Conservation (phyloP, 495 filamentous ascomycete species). For the Penicillium subrubescens region DNA sequence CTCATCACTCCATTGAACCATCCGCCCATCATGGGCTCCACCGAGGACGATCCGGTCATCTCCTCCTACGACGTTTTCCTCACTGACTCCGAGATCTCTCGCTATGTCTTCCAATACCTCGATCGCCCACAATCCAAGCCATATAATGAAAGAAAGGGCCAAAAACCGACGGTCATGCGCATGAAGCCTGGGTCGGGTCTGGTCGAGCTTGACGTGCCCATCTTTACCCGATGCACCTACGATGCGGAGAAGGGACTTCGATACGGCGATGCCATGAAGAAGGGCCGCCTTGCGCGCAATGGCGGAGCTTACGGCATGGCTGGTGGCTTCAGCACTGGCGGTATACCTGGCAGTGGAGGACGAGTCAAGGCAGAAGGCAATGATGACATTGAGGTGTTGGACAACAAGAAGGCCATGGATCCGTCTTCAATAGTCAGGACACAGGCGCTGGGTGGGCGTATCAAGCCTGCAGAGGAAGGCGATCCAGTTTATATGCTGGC, state of each 20-base stretch:
- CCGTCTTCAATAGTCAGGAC: conserved; percentile 33
- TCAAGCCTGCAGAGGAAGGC: conserved; percentile 56
- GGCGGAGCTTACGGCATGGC: conserved; percentile 61
- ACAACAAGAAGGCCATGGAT: conserved; percentile 42
- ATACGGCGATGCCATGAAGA: conserved; percentile 68
- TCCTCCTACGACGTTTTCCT: conserved; percentile 65
- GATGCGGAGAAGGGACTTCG: conserved; percentile 63
- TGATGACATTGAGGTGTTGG: conserved; percentile 42
- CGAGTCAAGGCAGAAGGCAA: conserved; percentile 42
- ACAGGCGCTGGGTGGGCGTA: conserved; percentile 67
- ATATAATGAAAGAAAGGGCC: conserved; percentile 55
- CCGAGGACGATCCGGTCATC: conserved; percentile 55
- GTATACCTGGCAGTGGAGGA: conserved; percentile 20
- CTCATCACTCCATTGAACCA: background rate
- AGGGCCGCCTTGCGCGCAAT: conserved; percentile 54
- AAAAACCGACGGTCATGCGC: conserved; percentile 61
- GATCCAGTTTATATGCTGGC: conserved; percentile 74
- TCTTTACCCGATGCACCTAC: conserved; percentile 63
- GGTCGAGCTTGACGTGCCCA: conserved; percentile 73
- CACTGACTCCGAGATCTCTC: conserved; percentile 51
- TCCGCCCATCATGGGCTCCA: conserved; percentile 23
- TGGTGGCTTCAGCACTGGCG: conserved; percentile 56
- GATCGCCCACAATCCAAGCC: conserved; percentile 49
- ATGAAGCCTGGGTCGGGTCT: conserved; percentile 69
- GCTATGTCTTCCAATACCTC: conserved; percentile 73